These are phyloP conservation scores for Teratosphaeria destructans DNA, from an alignment of 2,329 filamentous ascomycete genomes.

Conservation along the genomic window DNA sequence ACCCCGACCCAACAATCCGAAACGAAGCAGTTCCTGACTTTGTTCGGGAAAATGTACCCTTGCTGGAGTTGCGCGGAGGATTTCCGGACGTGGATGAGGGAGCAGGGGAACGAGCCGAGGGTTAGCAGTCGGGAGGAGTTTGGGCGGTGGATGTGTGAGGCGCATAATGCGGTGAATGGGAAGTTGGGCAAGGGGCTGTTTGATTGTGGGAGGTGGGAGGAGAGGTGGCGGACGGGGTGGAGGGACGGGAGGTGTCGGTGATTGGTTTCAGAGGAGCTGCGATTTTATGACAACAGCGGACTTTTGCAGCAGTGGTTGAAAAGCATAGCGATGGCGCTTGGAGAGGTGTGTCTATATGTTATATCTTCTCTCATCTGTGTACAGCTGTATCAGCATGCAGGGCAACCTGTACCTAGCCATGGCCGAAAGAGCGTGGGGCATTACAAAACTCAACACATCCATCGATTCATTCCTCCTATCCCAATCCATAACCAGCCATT, in stretches of 20 bases:
- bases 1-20: conserved; percentile 61
- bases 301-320: background rate
- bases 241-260: conserved; percentile 56
- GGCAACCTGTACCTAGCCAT: background rate
- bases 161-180: conserved; percentile 76
- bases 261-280: conserved; percentile 1
- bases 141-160: conserved; percentile 72
- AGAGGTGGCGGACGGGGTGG: conserved; percentile 90
- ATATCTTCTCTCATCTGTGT: background rate
- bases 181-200: conserved; percentile 88
- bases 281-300: background rate
- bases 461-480: background rate
- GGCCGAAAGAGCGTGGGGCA: background rate
- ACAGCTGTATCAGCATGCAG: background rate
- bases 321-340: conserved; percentile 1
- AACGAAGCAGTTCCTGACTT: conserved; percentile 63
- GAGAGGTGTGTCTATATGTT: background rate
- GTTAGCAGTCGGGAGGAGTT: conserved; percentile 56
- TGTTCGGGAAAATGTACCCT: conserved; percentile 82
- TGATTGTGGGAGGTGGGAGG: conserved; percentile 83
- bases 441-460: background rate
- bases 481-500: background rate
- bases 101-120: conserved; percentile 50
- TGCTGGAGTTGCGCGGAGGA: conserved; percentile 95
- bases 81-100: conserved; percentile 70